These are phyloP conservation scores for Graphilbum ipis-grandicollis DNA, from an alignment of 2,329 filamentous ascomycete genomes.

Conservation along the genomic window DNA sequence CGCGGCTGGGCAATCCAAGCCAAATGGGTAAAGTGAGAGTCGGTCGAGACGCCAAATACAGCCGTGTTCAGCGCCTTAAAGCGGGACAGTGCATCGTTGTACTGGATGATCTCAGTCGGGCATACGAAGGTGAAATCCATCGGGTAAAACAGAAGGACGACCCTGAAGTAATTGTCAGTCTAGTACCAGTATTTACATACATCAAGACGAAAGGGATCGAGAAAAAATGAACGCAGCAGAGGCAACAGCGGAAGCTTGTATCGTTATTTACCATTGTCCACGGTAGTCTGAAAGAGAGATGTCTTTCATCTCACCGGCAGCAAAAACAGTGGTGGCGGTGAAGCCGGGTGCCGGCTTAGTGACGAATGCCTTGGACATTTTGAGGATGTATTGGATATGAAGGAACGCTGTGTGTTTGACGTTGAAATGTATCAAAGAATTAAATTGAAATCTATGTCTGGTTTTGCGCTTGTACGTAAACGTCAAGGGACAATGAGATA, in stretches of 20 bases:
- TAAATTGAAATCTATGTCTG: too few species aligned
- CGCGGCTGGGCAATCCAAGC: constrained; percentile 41
- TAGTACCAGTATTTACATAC: too few species aligned
- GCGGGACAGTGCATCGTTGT: constrained; percentile 41
- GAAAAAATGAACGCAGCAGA: too few species aligned
- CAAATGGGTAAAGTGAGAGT: constrained; percentile 38
- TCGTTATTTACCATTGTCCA: constrained; percentile 27
- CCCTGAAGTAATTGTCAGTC: constrained; percentile 20
- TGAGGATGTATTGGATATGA: background rate
- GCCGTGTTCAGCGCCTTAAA: constrained; percentile 40
- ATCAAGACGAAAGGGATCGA: too few species aligned
- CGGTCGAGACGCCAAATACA: constrained; percentile 44
- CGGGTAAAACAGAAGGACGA: constrained; percentile 48
- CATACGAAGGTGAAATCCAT: constrained; percentile 54
- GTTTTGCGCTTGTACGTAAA: too few species aligned
- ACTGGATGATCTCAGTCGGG: constrained; percentile 48
- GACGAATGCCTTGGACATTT: constrained; percentile 27
- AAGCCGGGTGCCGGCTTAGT: constrained; percentile 31
- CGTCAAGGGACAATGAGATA: too few species aligned
- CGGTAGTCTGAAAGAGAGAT: constrained; percentile 25
- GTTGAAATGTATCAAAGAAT: too few species aligned
- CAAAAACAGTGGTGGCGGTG: constrained; percentile 30
- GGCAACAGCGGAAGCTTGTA: too few species aligned
- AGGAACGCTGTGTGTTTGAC: too few species aligned
- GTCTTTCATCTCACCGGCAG: constrained; percentile 29